Percentiles rank a stretch among this genome's conserved stretches.
Evolutionary conservation across 1,139 yeast species (phyloP).

Genomic region (Sugiyamaella castrensis): DNA sequence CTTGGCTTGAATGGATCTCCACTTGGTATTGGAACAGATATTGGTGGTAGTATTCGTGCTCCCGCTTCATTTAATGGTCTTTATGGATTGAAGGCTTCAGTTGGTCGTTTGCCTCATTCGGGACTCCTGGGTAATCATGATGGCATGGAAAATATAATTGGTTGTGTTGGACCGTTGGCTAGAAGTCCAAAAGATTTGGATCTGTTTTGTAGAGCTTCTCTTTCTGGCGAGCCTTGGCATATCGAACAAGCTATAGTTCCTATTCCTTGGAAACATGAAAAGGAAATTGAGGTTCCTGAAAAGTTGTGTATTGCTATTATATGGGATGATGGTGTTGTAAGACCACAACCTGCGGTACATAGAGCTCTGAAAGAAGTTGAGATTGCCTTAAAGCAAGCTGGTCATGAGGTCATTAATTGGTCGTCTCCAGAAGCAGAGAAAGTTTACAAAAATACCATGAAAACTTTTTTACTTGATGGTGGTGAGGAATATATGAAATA

Average conservation of each 20-base stretch:
- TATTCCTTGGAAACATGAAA: slow-evolving; percentile 56
- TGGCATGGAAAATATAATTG: slow-evolving; percentile 54
- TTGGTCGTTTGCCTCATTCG: slow-evolving; percentile 46
- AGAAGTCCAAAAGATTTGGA: slow-evolving; percentile 60
- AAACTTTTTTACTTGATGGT: slow-evolving; percentile 7
- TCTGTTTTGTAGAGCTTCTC: slow-evolving; percentile 53
- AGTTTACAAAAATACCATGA: slow-evolving; percentile 7
- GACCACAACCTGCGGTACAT: slow-evolving; percentile 10
- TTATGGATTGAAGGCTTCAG: slow-evolving; percentile 53
- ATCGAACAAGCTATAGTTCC: slow-evolving; percentile 54
- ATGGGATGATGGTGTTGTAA: slow-evolving; percentile 17
- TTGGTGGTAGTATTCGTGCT: slow-evolving; percentile 61
- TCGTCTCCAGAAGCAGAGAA: background rate
- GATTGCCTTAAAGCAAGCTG: slow-evolving; percentile 32
- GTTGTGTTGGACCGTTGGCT: slow-evolving; percentile 59
- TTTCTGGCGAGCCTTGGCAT: slow-evolving; percentile 64
- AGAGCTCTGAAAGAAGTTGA: slow-evolving; percentile 5
- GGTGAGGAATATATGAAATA: background rate
- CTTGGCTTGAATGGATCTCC: slow-evolving; percentile 49
- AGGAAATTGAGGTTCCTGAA: slow-evolving; percentile 7
- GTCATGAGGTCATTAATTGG: slow-evolving; percentile 42
- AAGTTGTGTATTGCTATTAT: slow-evolving; percentile 18
- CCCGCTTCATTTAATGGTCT: slow-evolving; percentile 56
- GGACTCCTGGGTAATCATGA: slow-evolving; percentile 51
- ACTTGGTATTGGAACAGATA: slow-evolving; percentile 61